Evolutionary conservation across 2,329 filamentous ascomycete species (phyloP), one percentile per base, ranked within the genome.

Genomic region (Pseudogymnoascus sp.): DNA sequence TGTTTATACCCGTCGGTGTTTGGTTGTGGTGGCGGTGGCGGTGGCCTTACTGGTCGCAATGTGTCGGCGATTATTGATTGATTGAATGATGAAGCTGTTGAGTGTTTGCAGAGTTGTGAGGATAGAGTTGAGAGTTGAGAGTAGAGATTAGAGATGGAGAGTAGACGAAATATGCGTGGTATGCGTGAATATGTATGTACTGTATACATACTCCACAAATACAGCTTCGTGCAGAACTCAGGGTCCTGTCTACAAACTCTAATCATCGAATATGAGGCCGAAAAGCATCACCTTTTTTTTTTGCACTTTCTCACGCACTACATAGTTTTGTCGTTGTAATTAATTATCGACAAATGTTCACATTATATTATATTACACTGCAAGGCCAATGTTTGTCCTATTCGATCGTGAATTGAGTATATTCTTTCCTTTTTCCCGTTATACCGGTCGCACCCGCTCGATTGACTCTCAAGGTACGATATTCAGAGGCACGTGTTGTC

Each of bases 401-500:
- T 23, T 29, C 15, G 7, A 10, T 3, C 4, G n/a, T 29, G 15
- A 29, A 17, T 53, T 15, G 5, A 53, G 3, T 17, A 29, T 33
- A 7, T 31, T 50, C 7, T 31, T 50, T n/a, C 46, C 10, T 53
- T 53, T 53, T 53, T 2, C 46, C 9, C 15, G 15, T 53, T 31
- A 53, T 53, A 53, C 23, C n/a, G 15, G 17, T 53, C 26, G 4
- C 46, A 31, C 23, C 46, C 23, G 46, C 42, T 46, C 46, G 7
- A 31, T 31, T 53, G 46, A 53, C 23, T 53, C 46, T 31, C 46
- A 17, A 17, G 3, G 46, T 29, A 31, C 17, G 46, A 53, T 53
- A 53, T 53, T 53, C 46, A 44, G 26, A 53, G 46, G 46, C 46
- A 53, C 46, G 46, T 53, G 46, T 53, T 53, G 46, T 53, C 26